These are phyloP conservation scores for Xylaria flabelliformis DNA, from an alignment of 495 filamentous ascomycete species.

Conservation along the genomic window DNA sequence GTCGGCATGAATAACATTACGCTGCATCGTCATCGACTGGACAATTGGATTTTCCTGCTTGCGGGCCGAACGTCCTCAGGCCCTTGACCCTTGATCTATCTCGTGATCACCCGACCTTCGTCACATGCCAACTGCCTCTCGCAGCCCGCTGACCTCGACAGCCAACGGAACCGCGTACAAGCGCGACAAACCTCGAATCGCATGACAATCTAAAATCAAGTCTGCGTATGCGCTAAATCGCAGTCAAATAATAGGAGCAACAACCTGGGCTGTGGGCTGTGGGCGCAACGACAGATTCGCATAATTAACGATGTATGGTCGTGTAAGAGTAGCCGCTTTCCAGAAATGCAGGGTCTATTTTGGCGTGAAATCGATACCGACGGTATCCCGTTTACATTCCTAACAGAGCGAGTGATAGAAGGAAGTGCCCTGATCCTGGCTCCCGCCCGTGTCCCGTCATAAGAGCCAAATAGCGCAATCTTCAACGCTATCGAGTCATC, in stretches of 20 bases:
- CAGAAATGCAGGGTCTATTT: constrained; percentile 9
- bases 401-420: background rate
- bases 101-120: constrained; percentile 21
- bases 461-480: background rate
- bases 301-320: constrained; percentile 2
- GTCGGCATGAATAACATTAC: constrained; percentile 7
- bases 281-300: constrained; percentile 3
- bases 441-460: background rate
- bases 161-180: constrained; percentile 15
- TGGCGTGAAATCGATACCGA: background rate
- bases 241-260: background rate
- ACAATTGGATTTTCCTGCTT: constrained; percentile 6
- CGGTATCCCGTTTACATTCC: background rate
- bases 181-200: constrained; percentile 9
- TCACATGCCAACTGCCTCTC: constrained; percentile 23
- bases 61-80: background rate
- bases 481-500: background rate
- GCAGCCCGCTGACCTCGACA: constrained; percentile 4
- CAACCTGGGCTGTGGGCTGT: background rate
- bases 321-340: constrained; percentile 24
- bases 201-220: background rate
- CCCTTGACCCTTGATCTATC: constrained; percentile 14
- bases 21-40: constrained; percentile 17
- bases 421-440: constrained; percentile 12
- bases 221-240: background rate